A percentile compares a stretch with the other conserved stretches of the same genome.
Evolutionary conservation across 2,329 filamentous ascomycete species (phyloP).

Genomic region (Colletotrichum filicis): DNA sequence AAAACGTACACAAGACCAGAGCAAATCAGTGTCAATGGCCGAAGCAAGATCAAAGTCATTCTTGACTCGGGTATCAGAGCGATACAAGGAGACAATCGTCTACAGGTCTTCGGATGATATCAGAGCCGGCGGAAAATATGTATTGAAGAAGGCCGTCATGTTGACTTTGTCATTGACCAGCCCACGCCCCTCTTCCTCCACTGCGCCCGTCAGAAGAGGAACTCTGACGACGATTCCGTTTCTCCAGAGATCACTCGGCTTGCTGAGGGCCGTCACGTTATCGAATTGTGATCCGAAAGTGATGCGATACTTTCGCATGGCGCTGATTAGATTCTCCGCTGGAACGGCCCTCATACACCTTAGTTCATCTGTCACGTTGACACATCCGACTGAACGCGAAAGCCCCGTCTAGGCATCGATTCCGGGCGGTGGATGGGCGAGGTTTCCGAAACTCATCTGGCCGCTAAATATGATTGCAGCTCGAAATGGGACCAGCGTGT

Average conservation of each 20-base stretch:
- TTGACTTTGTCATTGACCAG: conserved; percentile 39
- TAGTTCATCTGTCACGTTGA: conserved; percentile 16
- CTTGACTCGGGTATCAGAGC: conserved; percentile 15
- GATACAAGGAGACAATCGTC: conserved; percentile 37
- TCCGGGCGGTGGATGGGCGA: conserved; percentile 21
- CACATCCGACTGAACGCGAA: conserved; percentile 36
- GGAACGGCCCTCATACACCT: conserved; percentile 39
- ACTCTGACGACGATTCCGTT: conserved; percentile 35
- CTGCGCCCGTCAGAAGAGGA: conserved; percentile 40
- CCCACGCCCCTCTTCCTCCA: conserved; percentile 39
- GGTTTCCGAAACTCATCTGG: conserved; percentile 41
- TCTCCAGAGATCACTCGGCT: conserved; percentile 38
- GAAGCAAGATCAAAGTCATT: conserved; percentile 41
- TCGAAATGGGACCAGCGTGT: conserved; percentile 37
- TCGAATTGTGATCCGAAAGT: conserved; percentile 37
- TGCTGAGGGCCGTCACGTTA: conserved; percentile 34
- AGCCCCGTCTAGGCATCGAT: conserved; percentile 37
- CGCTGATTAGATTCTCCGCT: conserved; percentile 31
- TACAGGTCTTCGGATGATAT: neutral
- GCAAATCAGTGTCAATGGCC: conserved; percentile 42
- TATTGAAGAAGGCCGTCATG: conserved; percentile 36
- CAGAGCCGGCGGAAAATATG: conserved; percentile 30
- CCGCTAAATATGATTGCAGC: conserved; percentile 43
- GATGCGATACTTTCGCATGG: conserved; percentile 16
- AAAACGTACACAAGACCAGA: conserved; percentile 41